phyloP scores from a whole-genome alignment of 345 rosid species.

The Dipteronia sinensis region DNA sequence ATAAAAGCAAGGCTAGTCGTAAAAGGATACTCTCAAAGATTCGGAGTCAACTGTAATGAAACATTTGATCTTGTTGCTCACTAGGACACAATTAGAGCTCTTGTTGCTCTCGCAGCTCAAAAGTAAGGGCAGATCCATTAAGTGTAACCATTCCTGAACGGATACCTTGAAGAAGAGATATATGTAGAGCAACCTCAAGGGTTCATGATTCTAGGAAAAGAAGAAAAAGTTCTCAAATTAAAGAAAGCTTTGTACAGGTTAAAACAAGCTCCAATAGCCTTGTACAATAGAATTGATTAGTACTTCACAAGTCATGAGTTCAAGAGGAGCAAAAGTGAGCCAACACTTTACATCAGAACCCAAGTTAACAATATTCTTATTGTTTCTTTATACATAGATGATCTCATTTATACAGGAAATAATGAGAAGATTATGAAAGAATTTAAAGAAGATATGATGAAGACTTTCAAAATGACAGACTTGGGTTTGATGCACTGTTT shows the following conservation, averaged over 20 bases:
- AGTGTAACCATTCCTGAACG: constrained; percentile 2
- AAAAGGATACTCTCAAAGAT: not conserved
- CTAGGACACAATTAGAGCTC: not conserved
- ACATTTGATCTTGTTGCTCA: not conserved
- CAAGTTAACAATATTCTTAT: not conserved
- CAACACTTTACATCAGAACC: not conserved
- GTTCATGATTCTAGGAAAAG: not conserved
- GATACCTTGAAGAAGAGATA: not conserved
- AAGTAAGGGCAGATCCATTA: not conserved
- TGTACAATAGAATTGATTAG: not conserved
- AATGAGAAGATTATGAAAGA: not conserved
- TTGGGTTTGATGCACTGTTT: not conserved
- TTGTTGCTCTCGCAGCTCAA: not conserved
- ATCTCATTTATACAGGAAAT: not conserved
- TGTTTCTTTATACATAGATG: not conserved
- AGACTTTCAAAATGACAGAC: not conserved
- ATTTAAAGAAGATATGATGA: constrained; percentile 3
- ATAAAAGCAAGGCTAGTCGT: not conserved
- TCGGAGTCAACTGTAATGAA: not conserved
- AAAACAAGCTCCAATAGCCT: not conserved
- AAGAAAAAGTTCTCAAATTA: not conserved
- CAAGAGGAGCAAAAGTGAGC: not conserved
- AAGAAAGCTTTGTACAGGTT: not conserved
- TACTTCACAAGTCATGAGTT: not conserved
- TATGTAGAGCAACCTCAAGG: constrained; percentile 5